Base-by-base conservation (phyloP, 2,329 filamentous ascomycete species). In the Cercospora sesami region DNA sequence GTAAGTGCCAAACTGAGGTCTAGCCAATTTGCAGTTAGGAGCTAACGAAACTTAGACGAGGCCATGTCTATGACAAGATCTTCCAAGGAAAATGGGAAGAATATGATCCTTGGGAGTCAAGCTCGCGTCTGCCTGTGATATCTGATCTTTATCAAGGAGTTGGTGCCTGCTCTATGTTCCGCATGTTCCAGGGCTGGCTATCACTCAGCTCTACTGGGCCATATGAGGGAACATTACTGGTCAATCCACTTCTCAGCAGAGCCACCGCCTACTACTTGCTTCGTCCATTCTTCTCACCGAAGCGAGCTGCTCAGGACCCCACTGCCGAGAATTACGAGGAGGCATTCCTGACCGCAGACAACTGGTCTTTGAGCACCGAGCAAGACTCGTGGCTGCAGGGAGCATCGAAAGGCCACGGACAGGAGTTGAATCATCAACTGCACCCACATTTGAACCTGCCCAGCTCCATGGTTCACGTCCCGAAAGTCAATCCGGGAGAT, bases 131-230 rank as follows among this genome's bases (percentile, higher is more conserved):
- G 0, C 79, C 81, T 0, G 92, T 90, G 3, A 85, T 88, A 2
- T 89, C 87, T 68, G 90, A 97, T 78, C 81, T 94, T 36, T 95
- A 97, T 77, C 85, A 92, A 61, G 92, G 93, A 0, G 85, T 93
- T 0, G 93, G 94, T 0, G 89, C 91, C 0, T 96, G 92, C 80
- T 90, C 86, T 57, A 92, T 93, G 83, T 93, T 97, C 80, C 86
- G 94, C 45, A 91, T 93, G 85, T 94, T 92, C 78, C 94, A 97
- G 80, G 94, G 93, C 18, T 97, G 94, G 94, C 79, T 97, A 63
- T 87, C 86, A 68, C 90, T 97, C 85, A 93, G 90, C 67, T 81
- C 83, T n/a, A 90, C 88, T 0, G 88, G 85, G 0, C 91, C 92
- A 0, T 84, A 85, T 5, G 89, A 96, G 80, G 94, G 94, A 0